phyloP scores from a whole-genome alignment of 495 filamentous ascomycete genomes.

The Aspergillus baeticus region DNA sequence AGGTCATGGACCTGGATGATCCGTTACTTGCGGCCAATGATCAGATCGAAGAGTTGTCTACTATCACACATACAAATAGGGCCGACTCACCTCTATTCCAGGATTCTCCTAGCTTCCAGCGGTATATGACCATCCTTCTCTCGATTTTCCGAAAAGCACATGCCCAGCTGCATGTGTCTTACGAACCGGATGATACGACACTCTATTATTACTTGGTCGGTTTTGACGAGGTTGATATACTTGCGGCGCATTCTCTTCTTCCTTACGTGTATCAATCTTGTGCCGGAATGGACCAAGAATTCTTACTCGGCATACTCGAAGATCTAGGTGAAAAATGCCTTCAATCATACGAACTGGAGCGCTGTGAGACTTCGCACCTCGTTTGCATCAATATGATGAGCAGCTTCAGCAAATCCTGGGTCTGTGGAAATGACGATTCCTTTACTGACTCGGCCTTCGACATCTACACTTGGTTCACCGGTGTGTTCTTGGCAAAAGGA shows the following conservation, averaged over 20 bases:
- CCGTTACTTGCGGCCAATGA: constrained; percentile 59
- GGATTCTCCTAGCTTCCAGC: constrained; percentile 35
- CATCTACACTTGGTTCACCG: constrained; percentile 79
- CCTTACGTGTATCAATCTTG: constrained; percentile 40
- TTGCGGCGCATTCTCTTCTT: constrained; percentile 54
- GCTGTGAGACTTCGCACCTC: constrained; percentile 73
- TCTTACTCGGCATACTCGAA: constrained; percentile 46
- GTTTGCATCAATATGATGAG: constrained; percentile 70
- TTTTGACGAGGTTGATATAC: constrained; percentile 58
- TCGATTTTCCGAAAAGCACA: constrained; percentile 32
- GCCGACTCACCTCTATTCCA: constrained; percentile 25
- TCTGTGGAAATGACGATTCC: constrained; percentile 46
- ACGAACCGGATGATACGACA: constrained; percentile 33
- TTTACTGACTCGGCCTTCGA: constrained; percentile 63
- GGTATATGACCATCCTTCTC: constrained; percentile 36
- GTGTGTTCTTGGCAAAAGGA: constrained; percentile 57
- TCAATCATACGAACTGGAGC: constrained; percentile 59
- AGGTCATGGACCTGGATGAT: constrained; percentile 80
- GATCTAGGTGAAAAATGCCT: constrained; percentile 61
- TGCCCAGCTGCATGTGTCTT: constrained; percentile 27
- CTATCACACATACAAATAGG: constrained; percentile 33
- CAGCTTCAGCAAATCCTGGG: constrained; percentile 65
- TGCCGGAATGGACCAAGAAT: constrained; percentile 29
- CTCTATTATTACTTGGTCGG: constrained; percentile 59
- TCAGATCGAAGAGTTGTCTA: constrained; percentile 24